These are phyloP conservation scores for Gaultheria prostrata DNA, from an alignment of 148 eudicot species.

Conservation along the genomic window DNA sequence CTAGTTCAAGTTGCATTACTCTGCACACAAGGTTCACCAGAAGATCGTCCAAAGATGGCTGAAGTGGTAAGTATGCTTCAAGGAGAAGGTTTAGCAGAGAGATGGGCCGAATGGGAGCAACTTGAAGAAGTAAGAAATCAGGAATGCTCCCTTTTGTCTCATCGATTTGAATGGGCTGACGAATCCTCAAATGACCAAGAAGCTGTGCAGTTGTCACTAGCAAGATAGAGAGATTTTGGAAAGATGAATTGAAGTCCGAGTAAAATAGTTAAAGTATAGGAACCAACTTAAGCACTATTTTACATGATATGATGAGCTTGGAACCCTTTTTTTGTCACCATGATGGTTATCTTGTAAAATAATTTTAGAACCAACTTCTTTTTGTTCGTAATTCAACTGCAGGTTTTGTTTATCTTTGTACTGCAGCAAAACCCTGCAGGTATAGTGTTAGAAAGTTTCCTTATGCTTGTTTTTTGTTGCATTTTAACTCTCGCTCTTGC, in stretches of 20 bases:
- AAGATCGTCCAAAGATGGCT: constrained; percentile 87
- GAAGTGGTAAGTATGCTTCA: constrained; percentile 69
- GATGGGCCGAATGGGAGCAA: constrained; percentile 92
- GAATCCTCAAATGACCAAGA: constrained; percentile 76
- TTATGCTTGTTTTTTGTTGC: neutral
- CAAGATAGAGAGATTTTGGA: constrained; percentile 50
- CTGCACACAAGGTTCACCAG: constrained; percentile 78
- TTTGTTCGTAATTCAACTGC: neutral
- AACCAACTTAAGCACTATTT: neutral
- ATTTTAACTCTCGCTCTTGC: too few species aligned
- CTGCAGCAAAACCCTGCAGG: neutral
- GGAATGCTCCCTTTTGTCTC: constrained; percentile 55
- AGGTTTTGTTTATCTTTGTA: constrained; percentile 2
- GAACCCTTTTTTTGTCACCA: neutral
- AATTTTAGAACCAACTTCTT: neutral
- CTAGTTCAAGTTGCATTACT: constrained; percentile 84
- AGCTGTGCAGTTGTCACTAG: constrained; percentile 83
- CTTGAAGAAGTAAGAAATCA: constrained; percentile 63
- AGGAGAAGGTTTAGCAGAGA: constrained; percentile 72
- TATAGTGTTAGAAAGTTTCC: neutral
- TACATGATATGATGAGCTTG: constrained; percentile 1
- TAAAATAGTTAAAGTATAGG: neutral
- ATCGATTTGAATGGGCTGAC: constrained; percentile 70
- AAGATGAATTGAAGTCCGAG: neutral
- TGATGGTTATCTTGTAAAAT: neutral